These are phyloP conservation scores for Epichloe sylvatica DNA, from an alignment of 2,329 filamentous ascomycete species.

Conservation along the genomic window DNA sequence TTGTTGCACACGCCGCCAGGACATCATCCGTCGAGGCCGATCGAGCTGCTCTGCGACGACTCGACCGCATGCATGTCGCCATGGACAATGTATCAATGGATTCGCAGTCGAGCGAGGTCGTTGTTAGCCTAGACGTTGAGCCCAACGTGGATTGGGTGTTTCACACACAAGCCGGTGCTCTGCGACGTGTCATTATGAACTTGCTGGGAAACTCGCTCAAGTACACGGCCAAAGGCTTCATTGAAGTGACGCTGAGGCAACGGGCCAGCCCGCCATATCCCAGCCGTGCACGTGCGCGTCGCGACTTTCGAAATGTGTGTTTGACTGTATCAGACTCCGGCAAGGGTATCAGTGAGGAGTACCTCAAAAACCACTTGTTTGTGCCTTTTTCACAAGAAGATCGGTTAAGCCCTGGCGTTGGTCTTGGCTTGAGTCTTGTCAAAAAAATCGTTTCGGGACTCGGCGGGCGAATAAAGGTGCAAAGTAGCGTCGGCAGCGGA, in stretches of 20 bases:
- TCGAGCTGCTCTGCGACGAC: slow-evolving; percentile 7
- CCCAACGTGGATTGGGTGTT: slow-evolving; percentile 42
- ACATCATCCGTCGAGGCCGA: not conserved
- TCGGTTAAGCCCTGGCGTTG: slow-evolving; percentile 43
- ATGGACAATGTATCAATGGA: slow-evolving; percentile 6
- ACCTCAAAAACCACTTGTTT: slow-evolving; percentile 44
- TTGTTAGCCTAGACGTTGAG: slow-evolving; percentile 24
- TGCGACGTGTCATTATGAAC: slow-evolving; percentile 46
- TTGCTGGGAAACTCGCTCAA: slow-evolving; percentile 49
- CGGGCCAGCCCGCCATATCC: slow-evolving; percentile 6
- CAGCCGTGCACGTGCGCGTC: not conserved
- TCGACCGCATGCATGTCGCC: slow-evolving; percentile 29
- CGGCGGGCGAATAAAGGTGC: slow-evolving; percentile 44
- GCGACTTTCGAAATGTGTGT: slow-evolving; percentile 10
- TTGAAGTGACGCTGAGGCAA: slow-evolving; percentile 15
- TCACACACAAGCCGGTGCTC: slow-evolving; percentile 38
- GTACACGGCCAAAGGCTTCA: slow-evolving; percentile 31
- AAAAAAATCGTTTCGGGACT: slow-evolving; percentile 43
- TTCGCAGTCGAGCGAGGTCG: slow-evolving; percentile 11
- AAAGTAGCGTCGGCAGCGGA: slow-evolving; percentile 25
- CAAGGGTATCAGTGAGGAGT: slow-evolving; percentile 50
- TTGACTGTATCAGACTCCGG: slow-evolving; percentile 50
- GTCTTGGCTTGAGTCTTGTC: slow-evolving; percentile 53
- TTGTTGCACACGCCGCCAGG: slow-evolving; percentile 8
- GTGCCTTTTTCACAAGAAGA: slow-evolving; percentile 53